Base-by-base conservation (phyloP, 108 stramenopile genomes). In the Fragilaria radians region DNA sequence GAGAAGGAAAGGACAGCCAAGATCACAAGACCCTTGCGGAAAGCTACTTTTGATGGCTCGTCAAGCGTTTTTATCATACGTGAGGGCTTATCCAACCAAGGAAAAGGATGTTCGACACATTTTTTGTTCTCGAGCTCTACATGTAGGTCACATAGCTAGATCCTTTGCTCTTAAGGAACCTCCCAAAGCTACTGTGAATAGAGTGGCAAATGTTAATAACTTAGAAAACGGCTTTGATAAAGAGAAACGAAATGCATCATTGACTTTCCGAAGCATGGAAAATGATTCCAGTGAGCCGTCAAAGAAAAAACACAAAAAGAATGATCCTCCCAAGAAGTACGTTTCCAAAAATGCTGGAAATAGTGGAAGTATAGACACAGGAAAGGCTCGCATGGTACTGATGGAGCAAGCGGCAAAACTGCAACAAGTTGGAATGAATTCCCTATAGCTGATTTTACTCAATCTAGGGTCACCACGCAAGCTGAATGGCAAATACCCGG, bases 11-110 rank as follows among this genome's bases (percentile, higher is more conserved):
- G 66, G 60, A 63, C 64, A 47, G 5, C 46, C 36, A 73, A 59
- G 65, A 81, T 52, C 27, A 61, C 19, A 52, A 32, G 59, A 21
- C 34, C 14, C 19, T 3, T 32, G 62, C 46, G 73, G 61, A 11
- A 73, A 68, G 30, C 49, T 93, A 49, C 29, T 88, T 60, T 82
- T 77, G 32, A 50, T 73, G 53, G 92, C 88, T 3, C 72, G 86
- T 24, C 65, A 65, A 51, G 88, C 92, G 11, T 93, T 80, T 54
- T 57, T 81, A 34, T 83, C 88, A 4, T 85, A 82, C 58, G 54
- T 93, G 3, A 57, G 92, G 49, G 86, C 88, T 11, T 93, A 93
- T 62, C 78, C 88, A 29, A 87, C 92, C n/a, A 88, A 86, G 57
- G 92, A 93, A 61, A 79, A 89, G 65, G 67, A 78, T 24, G 82